A percentile compares a stretch with the other conserved stretches of the same genome.
These are phyloP conservation scores for Phytophthora pluvialis DNA, from an alignment of 352 stramenopile genomes.

Conservation along the genomic window DNA sequence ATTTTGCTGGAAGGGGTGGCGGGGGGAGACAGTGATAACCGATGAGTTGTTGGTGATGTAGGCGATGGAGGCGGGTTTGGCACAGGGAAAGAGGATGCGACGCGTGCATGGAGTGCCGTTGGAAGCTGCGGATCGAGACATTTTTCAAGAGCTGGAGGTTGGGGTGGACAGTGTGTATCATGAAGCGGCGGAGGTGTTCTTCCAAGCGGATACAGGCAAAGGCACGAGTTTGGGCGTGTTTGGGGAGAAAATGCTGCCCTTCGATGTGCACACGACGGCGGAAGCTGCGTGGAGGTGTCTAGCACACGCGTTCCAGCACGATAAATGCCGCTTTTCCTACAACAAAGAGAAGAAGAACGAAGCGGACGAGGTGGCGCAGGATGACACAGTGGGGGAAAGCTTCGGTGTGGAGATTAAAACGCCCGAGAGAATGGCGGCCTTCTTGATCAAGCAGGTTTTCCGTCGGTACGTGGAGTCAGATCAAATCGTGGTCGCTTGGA, in stretches of 20 bases:
- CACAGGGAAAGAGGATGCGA: slow-evolving; percentile 27
- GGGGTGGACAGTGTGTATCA: slow-evolving; percentile 41
- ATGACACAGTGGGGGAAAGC: slow-evolving; percentile 66
- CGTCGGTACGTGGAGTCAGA: slow-evolving; percentile 61
- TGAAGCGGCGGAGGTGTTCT: slow-evolving; percentile 43
- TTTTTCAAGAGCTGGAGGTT: slow-evolving; percentile 38
- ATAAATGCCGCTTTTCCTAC: slow-evolving; percentile 43
- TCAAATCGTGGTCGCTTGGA: slow-evolving; percentile 64
- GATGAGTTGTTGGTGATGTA: neutral
- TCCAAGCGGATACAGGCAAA: slow-evolving; percentile 17
- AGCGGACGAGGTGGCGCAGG: slow-evolving; percentile 4
- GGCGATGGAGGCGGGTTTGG: slow-evolving; percentile 33
- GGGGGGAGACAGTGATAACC: neutral
- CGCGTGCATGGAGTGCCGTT: slow-evolving; percentile 28
- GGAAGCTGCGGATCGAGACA: slow-evolving; percentile 28
- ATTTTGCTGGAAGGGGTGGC: neutral
- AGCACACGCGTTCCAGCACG: slow-evolving; percentile 34
- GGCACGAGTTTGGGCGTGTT: slow-evolving; percentile 38
- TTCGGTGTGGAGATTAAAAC: slow-evolving; percentile 59
- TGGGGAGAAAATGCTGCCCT: slow-evolving; percentile 50
- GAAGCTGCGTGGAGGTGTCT: slow-evolving; percentile 46
- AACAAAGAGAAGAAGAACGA: slow-evolving; percentile 20
- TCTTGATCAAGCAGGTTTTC: slow-evolving; percentile 63
- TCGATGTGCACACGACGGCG: slow-evolving; percentile 39
- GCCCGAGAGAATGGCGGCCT: slow-evolving; percentile 51